Percentiles rank a stretch among this genome's conserved stretches.
Evolutionary conservation across 257 asterid species (phyloP).

Genomic region (Paulownia fortunei): DNA sequence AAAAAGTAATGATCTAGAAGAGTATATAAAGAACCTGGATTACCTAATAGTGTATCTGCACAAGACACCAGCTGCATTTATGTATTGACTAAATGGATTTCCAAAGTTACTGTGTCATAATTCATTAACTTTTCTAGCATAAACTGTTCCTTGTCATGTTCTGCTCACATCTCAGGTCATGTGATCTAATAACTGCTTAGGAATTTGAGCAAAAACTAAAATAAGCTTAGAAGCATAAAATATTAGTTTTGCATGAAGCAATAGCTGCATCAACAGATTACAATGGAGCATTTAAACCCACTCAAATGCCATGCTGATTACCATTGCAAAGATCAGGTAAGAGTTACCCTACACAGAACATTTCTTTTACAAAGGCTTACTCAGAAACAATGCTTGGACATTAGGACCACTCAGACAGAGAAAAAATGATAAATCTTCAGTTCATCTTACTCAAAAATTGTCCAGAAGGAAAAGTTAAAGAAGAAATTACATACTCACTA

Average conservation of each 20-base stretch:
- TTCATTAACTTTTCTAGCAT: not conserved
- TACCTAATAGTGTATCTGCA: not conserved
- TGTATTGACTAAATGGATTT: not conserved
- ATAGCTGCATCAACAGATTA: slow-evolving; percentile 11
- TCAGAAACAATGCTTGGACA: slow-evolving; percentile 13
- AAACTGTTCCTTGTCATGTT: not conserved
- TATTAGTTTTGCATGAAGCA: slow-evolving; percentile 3
- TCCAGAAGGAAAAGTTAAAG: slow-evolving; percentile 38
- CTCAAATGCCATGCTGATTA: not conserved
- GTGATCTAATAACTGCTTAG: not conserved
- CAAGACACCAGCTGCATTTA: not conserved
- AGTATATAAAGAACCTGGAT: not conserved
- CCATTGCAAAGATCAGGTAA: slow-evolving; percentile 13
- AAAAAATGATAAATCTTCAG: slow-evolving; percentile 3
- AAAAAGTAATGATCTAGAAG: not conserved
- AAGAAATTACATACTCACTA: slow-evolving; percentile 83
- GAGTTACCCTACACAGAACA: slow-evolving; percentile 19
- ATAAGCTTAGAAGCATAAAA: not conserved
- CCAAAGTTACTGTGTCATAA: not conserved
- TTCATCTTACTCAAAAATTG: slow-evolving; percentile 17
- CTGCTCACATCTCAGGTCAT: not conserved
- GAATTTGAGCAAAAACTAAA: not conserved
- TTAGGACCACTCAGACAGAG: slow-evolving; percentile 19
- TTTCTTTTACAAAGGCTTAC: slow-evolving; percentile 1
- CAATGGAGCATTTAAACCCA: slow-evolving; percentile 15